phyloP scores from a whole-genome alignment of 73 alveolate genomes.

The Paramecium biaurelia region DNA sequence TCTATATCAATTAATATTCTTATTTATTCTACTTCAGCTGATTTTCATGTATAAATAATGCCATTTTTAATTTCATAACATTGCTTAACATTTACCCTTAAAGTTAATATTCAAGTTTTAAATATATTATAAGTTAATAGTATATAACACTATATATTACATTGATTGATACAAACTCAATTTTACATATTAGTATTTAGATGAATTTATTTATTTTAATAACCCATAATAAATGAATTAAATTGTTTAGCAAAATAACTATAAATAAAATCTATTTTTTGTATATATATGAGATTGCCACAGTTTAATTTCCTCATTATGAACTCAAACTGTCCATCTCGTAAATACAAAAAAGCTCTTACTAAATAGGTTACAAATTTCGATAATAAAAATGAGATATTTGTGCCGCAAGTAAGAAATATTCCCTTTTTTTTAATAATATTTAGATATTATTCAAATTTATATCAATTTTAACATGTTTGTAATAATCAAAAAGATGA shows the following conservation, averaged over 20 bases:
- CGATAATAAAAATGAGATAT: constrained; percentile 10
- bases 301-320: constrained; percentile 22
- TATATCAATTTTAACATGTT: too few relatives aligned
- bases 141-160: too few relatives aligned
- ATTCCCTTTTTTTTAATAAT: not conserved
- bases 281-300: constrained; percentile 29
- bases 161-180: not conserved
- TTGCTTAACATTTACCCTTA: too few relatives aligned
- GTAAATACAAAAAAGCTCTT: not conserved
- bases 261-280: not conserved
- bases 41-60: too few relatives aligned
- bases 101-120: too few relatives aligned
- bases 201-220: not conserved
- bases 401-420: constrained; percentile 35
- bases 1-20: not conserved
- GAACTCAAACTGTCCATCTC: constrained; percentile 45
- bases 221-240: not conserved
- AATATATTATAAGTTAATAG: too few relatives aligned
- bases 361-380: constrained; percentile 29
- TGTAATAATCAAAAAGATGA: not conserved
- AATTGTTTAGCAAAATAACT: not conserved
- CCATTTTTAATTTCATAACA: too few relatives aligned
- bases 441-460: not conserved
- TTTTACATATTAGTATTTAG: not conserved
- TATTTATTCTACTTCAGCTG: not conserved